Evolutionary conservation across 2,329 filamentous ascomycete species (phyloP).

Genomic region (Fusarium sp.): DNA sequence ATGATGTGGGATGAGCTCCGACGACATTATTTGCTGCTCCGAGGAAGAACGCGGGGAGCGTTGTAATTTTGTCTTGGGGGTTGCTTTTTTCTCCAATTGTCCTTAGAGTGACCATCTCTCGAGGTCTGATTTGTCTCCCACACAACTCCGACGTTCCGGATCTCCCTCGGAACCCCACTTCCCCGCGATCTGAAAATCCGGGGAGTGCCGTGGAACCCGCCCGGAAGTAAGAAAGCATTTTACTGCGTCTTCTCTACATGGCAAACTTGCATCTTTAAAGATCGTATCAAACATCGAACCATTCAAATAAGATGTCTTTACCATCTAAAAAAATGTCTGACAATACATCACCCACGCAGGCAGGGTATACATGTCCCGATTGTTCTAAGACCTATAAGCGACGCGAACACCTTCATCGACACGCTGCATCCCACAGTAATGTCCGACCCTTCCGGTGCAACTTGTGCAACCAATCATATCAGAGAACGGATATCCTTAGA

Average conservation of each 20-base stretch:
- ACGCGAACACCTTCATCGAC: slow-evolving; percentile 5
- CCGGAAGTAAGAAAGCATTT: too few species aligned
- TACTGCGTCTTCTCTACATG: too few species aligned
- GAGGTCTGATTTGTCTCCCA: slow-evolving; percentile 8
- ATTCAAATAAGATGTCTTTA: too few species aligned
- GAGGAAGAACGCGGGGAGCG: too few species aligned
- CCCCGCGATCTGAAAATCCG: neutral
- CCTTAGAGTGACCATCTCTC: neutral
- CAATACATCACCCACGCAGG: neutral
- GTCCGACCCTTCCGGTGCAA: slow-evolving; percentile 2
- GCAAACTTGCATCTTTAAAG: too few species aligned
- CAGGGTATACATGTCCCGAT: neutral
- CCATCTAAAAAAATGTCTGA: neutral
- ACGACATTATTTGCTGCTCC: neutral
- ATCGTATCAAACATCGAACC: too few species aligned
- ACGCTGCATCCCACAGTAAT: neutral
- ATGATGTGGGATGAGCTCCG: neutral
- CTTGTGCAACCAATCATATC: neutral
- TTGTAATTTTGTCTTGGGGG: too few species aligned
- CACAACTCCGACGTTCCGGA: neutral
- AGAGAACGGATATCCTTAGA: neutral
- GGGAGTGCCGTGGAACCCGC: too few species aligned
- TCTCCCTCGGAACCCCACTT: neutral
- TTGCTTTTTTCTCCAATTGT: neutral
- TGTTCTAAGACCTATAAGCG: slow-evolving; percentile 2